These are phyloP conservation scores for Cytidiella melzeri DNA, from an alignment of 768 basidiomycete species.

Conservation along the genomic window DNA sequence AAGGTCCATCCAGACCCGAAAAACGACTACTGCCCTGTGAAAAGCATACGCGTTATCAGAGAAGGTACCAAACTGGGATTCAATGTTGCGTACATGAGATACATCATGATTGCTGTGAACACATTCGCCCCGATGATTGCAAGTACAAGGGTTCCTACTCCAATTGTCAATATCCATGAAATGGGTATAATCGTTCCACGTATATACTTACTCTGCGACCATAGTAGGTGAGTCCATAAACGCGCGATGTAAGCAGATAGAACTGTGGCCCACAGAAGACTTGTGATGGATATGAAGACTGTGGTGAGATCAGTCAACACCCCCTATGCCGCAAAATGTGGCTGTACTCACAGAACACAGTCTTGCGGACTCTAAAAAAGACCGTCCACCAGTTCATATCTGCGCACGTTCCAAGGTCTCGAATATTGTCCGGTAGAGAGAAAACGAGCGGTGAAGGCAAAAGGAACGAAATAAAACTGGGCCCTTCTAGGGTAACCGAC, in stretches of 20 bases:
- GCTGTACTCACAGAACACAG: slow-evolving; percentile 18
- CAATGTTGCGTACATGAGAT: slow-evolving; percentile 25
- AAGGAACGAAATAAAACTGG: slow-evolving; percentile 12
- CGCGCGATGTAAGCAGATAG: slow-evolving; percentile 20
- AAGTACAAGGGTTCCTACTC: slow-evolving; percentile 17
- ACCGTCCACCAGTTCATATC: slow-evolving; percentile 24
- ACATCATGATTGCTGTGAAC: slow-evolving; percentile 18
- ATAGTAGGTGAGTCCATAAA: slow-evolving; percentile 16
- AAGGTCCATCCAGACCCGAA: slow-evolving; percentile 20
- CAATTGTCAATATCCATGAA: background rate
- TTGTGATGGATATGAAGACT: slow-evolving; percentile 19
- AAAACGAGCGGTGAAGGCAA: slow-evolving; percentile 7
- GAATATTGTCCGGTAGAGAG: slow-evolving; percentile 5
- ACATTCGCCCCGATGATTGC: slow-evolving; percentile 17
- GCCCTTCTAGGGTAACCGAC: slow-evolving; percentile 22
- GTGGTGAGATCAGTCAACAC: background rate
- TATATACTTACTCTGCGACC: slow-evolving; percentile 18
- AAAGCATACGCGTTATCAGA: background rate
- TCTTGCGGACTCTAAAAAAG: slow-evolving; percentile 17
- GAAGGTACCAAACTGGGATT: too few relatives aligned
- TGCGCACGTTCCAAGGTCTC: background rate
- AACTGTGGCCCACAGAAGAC: slow-evolving; percentile 18
- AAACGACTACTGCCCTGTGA: slow-evolving; percentile 21
- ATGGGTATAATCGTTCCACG: background rate
- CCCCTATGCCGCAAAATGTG: background rate